Percentiles rank a stretch among this genome's conserved stretches.
These are phyloP conservation scores for Solioccasus polychromus DNA, from an alignment of 768 basidiomycete genomes.

Conservation along the genomic window DNA sequence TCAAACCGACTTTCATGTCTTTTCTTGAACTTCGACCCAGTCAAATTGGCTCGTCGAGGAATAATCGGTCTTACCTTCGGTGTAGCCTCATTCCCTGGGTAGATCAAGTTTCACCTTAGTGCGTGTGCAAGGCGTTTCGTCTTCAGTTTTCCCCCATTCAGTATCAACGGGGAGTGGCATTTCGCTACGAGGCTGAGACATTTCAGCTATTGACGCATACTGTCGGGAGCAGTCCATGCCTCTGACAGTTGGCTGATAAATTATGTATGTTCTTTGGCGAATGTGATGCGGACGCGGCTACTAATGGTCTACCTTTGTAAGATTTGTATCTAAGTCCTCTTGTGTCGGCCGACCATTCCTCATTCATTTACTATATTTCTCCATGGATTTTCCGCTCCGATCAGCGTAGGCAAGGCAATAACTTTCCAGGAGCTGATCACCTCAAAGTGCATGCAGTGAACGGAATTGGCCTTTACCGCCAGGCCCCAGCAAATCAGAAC, in stretches of 20 bases:
- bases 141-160: neutral
- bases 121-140: neutral
- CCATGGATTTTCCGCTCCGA: neutral
- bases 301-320: neutral
- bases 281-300: neutral
- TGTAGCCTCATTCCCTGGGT: conserved; percentile 35
- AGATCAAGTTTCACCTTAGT: conserved; percentile 20
- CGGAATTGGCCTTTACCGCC: too few species aligned
- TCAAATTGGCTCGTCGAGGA: conserved; percentile 29
- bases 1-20: neutral
- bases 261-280: conserved; percentile 10
- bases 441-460: too few species aligned
- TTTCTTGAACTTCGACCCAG: conserved; percentile 17
- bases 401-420: too few species aligned
- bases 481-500: too few species aligned
- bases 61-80: conserved; percentile 7
- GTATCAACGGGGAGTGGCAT: neutral
- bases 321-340: neutral
- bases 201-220: neutral
- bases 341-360: neutral
- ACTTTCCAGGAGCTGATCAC: too few species aligned
- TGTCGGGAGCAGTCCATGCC: too few species aligned
- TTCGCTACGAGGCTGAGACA: conserved; percentile 11
- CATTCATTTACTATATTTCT: neutral
- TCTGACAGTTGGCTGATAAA: neutral